A percentile compares a stretch with the other conserved stretches of the same genome.
Evolutionary conservation across 176 grass and related monocot species (phyloP).

Genomic region (Carex littledalei): DNA sequence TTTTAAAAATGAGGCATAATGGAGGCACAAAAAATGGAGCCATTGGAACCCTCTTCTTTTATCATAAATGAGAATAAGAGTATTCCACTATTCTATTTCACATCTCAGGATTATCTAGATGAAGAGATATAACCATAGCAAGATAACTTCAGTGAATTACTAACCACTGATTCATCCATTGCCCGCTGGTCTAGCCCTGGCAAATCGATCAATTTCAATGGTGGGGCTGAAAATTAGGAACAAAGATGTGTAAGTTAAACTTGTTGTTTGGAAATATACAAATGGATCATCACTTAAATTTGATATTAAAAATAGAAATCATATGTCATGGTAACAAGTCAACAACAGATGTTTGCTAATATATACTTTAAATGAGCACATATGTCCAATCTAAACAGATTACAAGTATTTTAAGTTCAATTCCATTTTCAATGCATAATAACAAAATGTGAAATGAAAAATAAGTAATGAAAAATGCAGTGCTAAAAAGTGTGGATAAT

Average conservation of each 20-base stretch:
- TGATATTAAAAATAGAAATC: neutral
- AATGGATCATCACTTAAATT: constrained; percentile 1
- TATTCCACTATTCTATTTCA: neutral
- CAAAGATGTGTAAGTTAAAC: constrained; percentile 4
- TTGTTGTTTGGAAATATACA: neutral
- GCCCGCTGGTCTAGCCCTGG: constrained; percentile 70
- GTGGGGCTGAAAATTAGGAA: constrained; percentile 52
- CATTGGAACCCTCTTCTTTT: neutral
- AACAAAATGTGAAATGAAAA: neutral
- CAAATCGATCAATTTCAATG: constrained; percentile 75
- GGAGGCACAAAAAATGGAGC: no score
- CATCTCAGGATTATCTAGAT: neutral
- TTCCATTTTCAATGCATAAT: neutral
- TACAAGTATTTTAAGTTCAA: neutral
- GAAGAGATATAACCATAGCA: neutral
- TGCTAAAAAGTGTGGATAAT: neutral
- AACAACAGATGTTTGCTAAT: neutral
- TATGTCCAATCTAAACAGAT: neutral
- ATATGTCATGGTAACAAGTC: neutral
- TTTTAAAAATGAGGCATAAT: no score
- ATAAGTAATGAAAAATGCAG: neutral
- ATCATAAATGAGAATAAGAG: neutral
- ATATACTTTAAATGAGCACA: neutral
- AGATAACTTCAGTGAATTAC: constrained; percentile 14
- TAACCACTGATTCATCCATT: constrained; percentile 66